phyloP scores from a whole-genome alignment of 2,329 filamentous ascomycete species.

The Biscogniauxia sp. region DNA sequence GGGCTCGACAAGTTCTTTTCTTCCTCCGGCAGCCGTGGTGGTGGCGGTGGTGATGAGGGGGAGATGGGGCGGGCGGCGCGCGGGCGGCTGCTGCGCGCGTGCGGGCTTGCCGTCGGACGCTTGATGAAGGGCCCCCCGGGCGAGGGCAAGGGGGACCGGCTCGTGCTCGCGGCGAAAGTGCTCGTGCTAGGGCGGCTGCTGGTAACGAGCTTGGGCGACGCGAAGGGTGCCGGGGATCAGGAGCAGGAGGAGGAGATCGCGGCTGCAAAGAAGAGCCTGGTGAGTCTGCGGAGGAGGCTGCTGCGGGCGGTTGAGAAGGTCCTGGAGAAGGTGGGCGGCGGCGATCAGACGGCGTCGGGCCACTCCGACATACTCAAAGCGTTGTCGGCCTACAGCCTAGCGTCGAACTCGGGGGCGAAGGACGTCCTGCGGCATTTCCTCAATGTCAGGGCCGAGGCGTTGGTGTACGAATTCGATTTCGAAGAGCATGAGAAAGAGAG shows the following conservation, averaged over 20 bases:
- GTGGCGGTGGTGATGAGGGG: constrained; percentile 23
- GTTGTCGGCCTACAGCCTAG: constrained; percentile 78
- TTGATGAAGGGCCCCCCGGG: constrained; percentile 43
- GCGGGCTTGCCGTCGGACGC: constrained; percentile 47
- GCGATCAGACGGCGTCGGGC: constrained; percentile 28
- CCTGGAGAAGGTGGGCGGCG: constrained; percentile 59
- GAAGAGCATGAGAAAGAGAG: constrained; percentile 41
- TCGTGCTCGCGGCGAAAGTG: constrained; percentile 65
- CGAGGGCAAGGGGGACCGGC: constrained; percentile 43
- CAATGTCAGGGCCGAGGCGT: constrained; percentile 66
- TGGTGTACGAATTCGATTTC: constrained; percentile 59
- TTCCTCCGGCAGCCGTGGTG: too few relatives aligned
- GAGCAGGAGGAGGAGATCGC: constrained; percentile 47
- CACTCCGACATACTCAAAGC: constrained; percentile 63
- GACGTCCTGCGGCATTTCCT: constrained; percentile 81
- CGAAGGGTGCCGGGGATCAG: constrained; percentile 26
- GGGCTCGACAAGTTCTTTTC: constrained; percentile 51
- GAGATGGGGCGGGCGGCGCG: constrained; percentile 38
- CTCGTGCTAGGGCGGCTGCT: constrained; percentile 74
- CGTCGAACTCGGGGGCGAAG: constrained; percentile 73
- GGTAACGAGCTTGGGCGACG: constrained; percentile 66
- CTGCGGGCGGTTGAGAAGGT: constrained; percentile 67
- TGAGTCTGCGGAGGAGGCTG: constrained; percentile 60
- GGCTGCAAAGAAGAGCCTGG: constrained; percentile 61
- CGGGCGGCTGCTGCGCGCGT: constrained; percentile 50